Conservation (phyloP, 768 basidiomycete species). For the Phylloporus sp. region DNA sequence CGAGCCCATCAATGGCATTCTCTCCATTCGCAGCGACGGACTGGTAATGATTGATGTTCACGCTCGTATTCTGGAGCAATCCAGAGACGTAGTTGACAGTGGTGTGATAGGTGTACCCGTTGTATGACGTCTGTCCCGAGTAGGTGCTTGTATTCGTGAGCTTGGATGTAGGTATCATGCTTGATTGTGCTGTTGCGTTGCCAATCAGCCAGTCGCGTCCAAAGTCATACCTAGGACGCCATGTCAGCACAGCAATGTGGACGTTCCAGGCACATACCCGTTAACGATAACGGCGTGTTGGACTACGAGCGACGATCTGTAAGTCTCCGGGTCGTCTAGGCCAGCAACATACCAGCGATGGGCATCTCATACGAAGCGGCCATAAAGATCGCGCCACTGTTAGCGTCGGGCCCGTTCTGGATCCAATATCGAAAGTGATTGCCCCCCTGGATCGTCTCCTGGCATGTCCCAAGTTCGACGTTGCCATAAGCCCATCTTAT, state of each 20-base stretch:
- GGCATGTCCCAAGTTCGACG: slow-evolving; percentile 74
- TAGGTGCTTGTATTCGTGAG: slow-evolving; percentile 50
- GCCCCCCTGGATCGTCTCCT: slow-evolving; percentile 81
- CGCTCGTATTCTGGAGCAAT: slow-evolving; percentile 68
- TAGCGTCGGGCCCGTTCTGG: slow-evolving; percentile 59
- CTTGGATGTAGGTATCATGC: slow-evolving; percentile 7
- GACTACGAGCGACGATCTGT: no score
- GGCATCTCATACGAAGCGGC: slow-evolving; percentile 72
- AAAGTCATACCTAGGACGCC: slow-evolving; percentile 37
- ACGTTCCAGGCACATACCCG: no score
- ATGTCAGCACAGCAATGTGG: neutral
- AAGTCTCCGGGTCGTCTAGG: no score
- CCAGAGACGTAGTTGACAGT: no score
- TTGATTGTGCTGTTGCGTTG: slow-evolving; percentile 58
- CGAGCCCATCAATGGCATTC: slow-evolving; percentile 74
- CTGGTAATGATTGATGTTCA: slow-evolving; percentile 66
- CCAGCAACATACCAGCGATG: no score
- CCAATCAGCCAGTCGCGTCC: slow-evolving; percentile 85
- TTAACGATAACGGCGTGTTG: no score
- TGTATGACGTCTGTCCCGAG: slow-evolving; percentile 57
- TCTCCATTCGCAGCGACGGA: slow-evolving; percentile 49
- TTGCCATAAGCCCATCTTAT: slow-evolving; percentile 84
- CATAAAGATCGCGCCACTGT: slow-evolving; percentile 74
- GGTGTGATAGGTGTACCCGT: slow-evolving; percentile 67
- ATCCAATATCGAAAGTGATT: slow-evolving; percentile 87